These are phyloP conservation scores for Phylloporus sp. DNA, from an alignment of 768 basidiomycete genomes.

Conservation along the genomic window DNA sequence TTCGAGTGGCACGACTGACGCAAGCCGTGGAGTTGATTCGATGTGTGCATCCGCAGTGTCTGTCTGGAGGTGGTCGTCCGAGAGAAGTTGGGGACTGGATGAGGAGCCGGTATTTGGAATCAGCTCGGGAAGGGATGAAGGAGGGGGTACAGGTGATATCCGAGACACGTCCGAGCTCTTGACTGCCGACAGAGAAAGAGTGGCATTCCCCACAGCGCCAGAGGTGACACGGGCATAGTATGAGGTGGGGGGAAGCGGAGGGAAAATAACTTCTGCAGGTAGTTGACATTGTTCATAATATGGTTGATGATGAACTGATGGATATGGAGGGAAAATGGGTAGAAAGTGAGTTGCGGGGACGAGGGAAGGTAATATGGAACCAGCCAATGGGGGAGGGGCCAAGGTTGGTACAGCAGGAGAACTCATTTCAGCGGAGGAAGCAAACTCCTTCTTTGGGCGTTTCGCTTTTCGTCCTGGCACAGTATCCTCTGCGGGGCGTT, in stretches of 20 bases:
- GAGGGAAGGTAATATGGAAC: constrained; percentile 20
- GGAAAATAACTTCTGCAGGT: constrained; percentile 68
- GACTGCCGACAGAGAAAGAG: constrained; percentile 21
- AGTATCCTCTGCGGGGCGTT: constrained; percentile 37
- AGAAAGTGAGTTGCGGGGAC: constrained; percentile 24
- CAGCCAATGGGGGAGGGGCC: constrained; percentile 13
- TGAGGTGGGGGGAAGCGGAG: constrained; percentile 58
- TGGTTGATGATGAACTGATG: constrained; percentile 66
- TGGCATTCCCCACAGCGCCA: constrained; percentile 3
- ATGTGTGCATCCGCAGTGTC: constrained; percentile 14
- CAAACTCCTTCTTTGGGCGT: constrained; percentile 39
- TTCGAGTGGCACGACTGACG: constrained; percentile 7
- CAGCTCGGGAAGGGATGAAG: constrained; percentile 55
- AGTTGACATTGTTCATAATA: constrained; percentile 64
- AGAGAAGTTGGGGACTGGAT: constrained; percentile 54
- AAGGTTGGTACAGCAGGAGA: constrained; percentile 22
- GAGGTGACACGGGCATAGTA: constrained; percentile 34
- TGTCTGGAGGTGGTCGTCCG: constrained; percentile 23
- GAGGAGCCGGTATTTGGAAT: constrained; percentile 62
- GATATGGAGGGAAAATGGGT: constrained; percentile 49
- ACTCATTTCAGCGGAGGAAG: constrained; percentile 21
- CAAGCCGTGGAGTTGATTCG: constrained; percentile 15
- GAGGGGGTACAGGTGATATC: constrained; percentile 29
- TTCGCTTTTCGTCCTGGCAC: constrained; percentile 43
- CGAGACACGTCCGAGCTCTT: constrained; percentile 24